Evolutionary conservation across 2,329 filamentous ascomycete genomes (phyloP).

Genomic region (Coniochaeta pulveracea): DNA sequence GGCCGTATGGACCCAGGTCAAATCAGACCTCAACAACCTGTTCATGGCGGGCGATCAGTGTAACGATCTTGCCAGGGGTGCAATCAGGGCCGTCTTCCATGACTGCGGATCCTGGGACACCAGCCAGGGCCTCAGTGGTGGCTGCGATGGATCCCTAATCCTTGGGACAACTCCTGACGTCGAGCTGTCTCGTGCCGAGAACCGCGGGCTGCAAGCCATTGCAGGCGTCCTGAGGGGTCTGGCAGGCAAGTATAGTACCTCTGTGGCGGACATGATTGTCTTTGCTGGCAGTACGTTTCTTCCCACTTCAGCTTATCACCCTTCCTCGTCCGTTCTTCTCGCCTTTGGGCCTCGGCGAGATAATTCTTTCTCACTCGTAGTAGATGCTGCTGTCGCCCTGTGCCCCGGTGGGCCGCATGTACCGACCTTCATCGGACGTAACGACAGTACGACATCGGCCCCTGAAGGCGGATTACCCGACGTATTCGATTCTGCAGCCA

Average conservation of each 20-base stretch:
- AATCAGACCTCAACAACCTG: constrained; percentile 1
- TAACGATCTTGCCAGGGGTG: background rate
- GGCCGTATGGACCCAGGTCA: constrained; percentile 1
- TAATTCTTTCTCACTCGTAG: no score
- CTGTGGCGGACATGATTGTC: constrained; percentile 2
- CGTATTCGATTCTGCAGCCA: background rate
- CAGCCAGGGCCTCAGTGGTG: background rate
- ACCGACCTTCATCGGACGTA: background rate
- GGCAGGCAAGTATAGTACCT: background rate
- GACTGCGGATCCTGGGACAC: constrained; percentile 1
- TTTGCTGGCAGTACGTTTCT: constrained; percentile 1
- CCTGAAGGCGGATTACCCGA: background rate
- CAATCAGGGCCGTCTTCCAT: background rate
- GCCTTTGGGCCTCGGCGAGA: no score
- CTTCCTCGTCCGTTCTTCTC: no score
- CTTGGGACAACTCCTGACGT: constrained; percentile 1
- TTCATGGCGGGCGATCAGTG: constrained; percentile 1
- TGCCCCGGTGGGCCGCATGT: constrained; percentile 3
- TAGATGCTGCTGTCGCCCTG: background rate
- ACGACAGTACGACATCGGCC: background rate
- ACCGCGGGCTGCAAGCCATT: constrained; percentile 1
- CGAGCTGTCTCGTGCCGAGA: background rate
- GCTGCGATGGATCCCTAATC: constrained; percentile 2
- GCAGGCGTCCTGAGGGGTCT: background rate
- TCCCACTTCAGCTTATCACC: no score